A percentile compares a stretch with the other conserved stretches of the same genome.
phyloP scores from a whole-genome alignment of 2,329 filamentous ascomycete species.

The Alternaria sp. region DNA sequence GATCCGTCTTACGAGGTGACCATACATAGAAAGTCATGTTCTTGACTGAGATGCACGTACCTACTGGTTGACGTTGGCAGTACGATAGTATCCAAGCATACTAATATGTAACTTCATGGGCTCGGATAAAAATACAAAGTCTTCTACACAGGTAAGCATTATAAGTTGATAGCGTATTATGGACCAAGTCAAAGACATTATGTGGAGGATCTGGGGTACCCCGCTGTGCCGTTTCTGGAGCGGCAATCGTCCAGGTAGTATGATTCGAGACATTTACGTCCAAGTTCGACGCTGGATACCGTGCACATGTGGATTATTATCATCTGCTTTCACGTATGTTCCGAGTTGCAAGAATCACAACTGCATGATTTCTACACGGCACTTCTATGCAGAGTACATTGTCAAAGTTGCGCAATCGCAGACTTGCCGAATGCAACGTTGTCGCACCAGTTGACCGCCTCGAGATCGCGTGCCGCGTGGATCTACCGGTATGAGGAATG shows the following conservation, averaged over 20 bases:
- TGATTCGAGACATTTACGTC: neutral
- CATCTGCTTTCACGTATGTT: neutral
- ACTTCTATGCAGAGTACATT: neutral
- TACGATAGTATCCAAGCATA: neutral
- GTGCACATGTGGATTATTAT: neutral
- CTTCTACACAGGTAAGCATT: neutral
- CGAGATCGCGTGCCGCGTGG: neutral
- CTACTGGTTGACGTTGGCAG: neutral
- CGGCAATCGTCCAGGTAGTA: neutral
- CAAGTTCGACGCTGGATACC: neutral
- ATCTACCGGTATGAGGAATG: neutral
- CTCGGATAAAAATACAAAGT: neutral
- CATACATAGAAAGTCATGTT: neutral
- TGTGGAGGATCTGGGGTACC: neutral
- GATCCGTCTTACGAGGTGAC: neutral
- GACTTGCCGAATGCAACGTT: neutral
- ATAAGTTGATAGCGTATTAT: neutral
- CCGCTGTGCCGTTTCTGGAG: neutral
- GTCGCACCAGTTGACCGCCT: neutral
- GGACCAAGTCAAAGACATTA: neutral
- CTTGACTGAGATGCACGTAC: neutral
- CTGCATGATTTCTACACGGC: neutral
- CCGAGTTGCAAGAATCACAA: neutral
- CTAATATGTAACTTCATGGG: neutral
- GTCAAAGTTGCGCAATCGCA: neutral